These are phyloP conservation scores for Botryotinia calthae DNA, from an alignment of 2,329 filamentous ascomycete genomes.

Conservation along the genomic window DNA sequence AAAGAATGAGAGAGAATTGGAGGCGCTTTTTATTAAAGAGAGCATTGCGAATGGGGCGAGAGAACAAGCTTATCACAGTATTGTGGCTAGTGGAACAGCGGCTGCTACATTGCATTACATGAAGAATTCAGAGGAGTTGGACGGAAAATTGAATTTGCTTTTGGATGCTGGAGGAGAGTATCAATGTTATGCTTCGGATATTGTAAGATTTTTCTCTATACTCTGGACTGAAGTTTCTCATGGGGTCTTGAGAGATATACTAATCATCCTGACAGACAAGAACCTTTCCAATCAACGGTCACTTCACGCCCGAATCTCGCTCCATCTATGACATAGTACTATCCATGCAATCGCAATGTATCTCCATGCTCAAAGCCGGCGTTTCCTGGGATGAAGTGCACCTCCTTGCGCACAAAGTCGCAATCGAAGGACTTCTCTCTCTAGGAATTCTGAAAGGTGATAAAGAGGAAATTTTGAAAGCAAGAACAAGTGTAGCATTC, in stretches of 20 bases:
- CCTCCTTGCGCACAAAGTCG: constrained; percentile 73
- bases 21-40: constrained; percentile 73
- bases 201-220: constrained; percentile 44
- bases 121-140: constrained; percentile 68
- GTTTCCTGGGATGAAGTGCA: constrained; percentile 82
- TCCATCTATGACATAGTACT: constrained; percentile 81
- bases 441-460: constrained; percentile 72
- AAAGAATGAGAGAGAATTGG: constrained; percentile 77
- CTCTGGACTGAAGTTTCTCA: background rate
- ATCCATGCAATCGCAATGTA: constrained; percentile 81
- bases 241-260: background rate
- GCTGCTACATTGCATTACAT: constrained; percentile 88
- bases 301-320: constrained; percentile 66
- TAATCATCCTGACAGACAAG: constrained; percentile 58
- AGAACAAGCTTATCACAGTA: constrained; percentile 84
- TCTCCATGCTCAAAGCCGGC: constrained; percentile 68
- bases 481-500: constrained; percentile 82
- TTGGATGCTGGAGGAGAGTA: constrained; percentile 81
- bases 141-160: constrained; percentile 73
- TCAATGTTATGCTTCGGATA: constrained; percentile 68
- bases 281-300: constrained; percentile 77
- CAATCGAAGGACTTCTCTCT: constrained; percentile 72
- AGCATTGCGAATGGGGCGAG: constrained; percentile 74
- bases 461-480: constrained; percentile 70
- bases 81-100: constrained; percentile 75